A percentile compares a stretch with the other conserved stretches of the same genome.
These are phyloP conservation scores for Mycena metata DNA, from an alignment of 768 basidiomycete species.

Conservation along the genomic window DNA sequence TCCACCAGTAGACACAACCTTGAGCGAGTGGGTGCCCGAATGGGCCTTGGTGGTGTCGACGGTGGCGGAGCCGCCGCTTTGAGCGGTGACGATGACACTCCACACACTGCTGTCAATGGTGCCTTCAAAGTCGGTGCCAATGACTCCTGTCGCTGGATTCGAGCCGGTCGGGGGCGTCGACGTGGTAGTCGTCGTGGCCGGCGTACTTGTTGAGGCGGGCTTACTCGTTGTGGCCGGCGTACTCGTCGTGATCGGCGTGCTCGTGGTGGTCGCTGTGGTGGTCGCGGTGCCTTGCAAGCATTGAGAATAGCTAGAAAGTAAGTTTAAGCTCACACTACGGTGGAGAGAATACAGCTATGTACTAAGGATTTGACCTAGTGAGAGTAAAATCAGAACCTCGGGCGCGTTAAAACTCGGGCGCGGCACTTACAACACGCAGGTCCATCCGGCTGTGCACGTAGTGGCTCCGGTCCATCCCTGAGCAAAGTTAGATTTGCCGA, in stretches of 20 bases:
- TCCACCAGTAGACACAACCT: conserved; percentile 38
- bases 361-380: conserved; percentile 34
- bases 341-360: conserved; percentile 23
- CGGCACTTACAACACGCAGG: conserved; percentile 38
- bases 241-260: conserved; percentile 31
- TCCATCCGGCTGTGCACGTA: conserved; percentile 39
- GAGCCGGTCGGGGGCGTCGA: conserved; percentile 31
- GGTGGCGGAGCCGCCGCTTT: conserved; percentile 38
- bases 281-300: conserved; percentile 35
- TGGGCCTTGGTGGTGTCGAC: conserved; percentile 39
- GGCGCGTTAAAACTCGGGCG: conserved; percentile 22
- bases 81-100: conserved; percentile 38
- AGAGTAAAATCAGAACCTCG: conserved; percentile 26
- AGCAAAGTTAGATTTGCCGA: conserved; percentile 24
- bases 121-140: conserved; percentile 39
- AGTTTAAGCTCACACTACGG: conserved; percentile 17
- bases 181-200: conserved; percentile 34
- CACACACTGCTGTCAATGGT: conserved; percentile 35
- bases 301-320: conserved; percentile 38
- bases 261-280: conserved; percentile 33
- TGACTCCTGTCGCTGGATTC: conserved; percentile 30
- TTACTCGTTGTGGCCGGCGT: conserved; percentile 27
- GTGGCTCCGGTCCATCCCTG: conserved; percentile 37
- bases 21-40: conserved; percentile 39
- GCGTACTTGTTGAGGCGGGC: conserved; percentile 25